Base-by-base conservation (phyloP, 345 rosid genomes). In the Atalantia buxifolia region DNA sequence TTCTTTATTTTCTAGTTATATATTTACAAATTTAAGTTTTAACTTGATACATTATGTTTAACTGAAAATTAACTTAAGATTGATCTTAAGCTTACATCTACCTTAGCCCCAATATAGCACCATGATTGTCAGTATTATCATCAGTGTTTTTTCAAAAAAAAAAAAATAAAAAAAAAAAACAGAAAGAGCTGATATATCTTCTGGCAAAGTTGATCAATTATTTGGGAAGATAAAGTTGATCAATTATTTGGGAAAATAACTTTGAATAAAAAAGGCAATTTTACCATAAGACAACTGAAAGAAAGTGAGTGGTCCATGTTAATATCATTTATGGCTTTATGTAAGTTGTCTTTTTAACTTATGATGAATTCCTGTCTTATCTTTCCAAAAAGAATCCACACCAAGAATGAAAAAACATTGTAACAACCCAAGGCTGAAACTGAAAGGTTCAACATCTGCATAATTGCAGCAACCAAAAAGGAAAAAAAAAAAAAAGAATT, bases 361-460 rank as follows among this genome's bases (percentile, higher is more conserved):
- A n/a, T 60, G 18, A 50, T 60, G 56, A 31, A 70, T 70, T 60
- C 61, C 64, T 30, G 75, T 61, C 80, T 42, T 60, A 28, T 33
- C 75, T 50, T 48, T 27, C 31, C 50, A 63, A 30, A 78, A 28
- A 7, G 33, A 57, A 21, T 6, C 22, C 25, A 5, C 25, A 40
- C 1, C 30, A 56, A 50, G 14, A 56, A 65, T 30, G 33, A 76
- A 50, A 76, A 76, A 30, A 18, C 64, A 40, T 60, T 31, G 27
- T 24, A 77, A 60, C 61, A 40, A 69, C 56, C 25, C 22, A 53
- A 62, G 19, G 18, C 53, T 67, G 21, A 19, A 18, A 3, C 9
- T 14, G 7, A 42, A 70, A 50, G 60, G 40, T 31, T 48, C n/a
- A 7, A 38, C 67, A 24, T 36, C 31, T 14, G 24, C 65, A 56